Evolutionary conservation across 192 early-diverging fungal genomes (phyloP).

Genomic region (Podila verticillata): DNA sequence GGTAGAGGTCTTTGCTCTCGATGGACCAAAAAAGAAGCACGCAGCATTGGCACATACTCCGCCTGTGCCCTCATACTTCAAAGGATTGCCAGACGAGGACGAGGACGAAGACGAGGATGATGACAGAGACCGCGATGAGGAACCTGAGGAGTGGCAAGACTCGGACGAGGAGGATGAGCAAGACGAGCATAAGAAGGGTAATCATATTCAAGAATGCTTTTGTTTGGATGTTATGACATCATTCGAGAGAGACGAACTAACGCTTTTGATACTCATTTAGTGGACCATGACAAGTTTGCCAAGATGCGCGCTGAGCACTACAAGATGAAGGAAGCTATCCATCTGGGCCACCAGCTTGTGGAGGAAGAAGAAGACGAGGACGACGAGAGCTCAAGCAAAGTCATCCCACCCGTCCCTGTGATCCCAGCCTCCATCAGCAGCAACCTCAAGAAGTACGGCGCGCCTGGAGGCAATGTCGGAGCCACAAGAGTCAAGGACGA

Average conservation of each 20-base stretch:
- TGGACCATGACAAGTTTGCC: slow-evolving; percentile 78
- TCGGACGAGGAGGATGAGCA: slow-evolving; percentile 67
- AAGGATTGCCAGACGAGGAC: slow-evolving; percentile 50
- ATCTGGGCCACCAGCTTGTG: slow-evolving; percentile 58
- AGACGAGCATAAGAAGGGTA: slow-evolving; percentile 23
- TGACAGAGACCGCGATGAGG: slow-evolving; percentile 58
- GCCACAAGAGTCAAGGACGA: slow-evolving; percentile 5
- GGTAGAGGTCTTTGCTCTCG: slow-evolving; percentile 34
- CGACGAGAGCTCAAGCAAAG: neutral
- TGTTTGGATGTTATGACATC: neutral
- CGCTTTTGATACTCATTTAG: slow-evolving; percentile 5
- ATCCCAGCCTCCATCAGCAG: slow-evolving; percentile 8
- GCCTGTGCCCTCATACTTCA: slow-evolving; percentile 60
- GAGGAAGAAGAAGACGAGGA: slow-evolving; percentile 59
- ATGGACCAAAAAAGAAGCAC: slow-evolving; percentile 40
- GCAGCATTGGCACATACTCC: slow-evolving; percentile 59
- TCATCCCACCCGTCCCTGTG: neutral
- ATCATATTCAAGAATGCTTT: slow-evolving; percentile 7
- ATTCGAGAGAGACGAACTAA: neutral
- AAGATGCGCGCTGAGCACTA: slow-evolving; percentile 87
- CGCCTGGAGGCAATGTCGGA: neutral
- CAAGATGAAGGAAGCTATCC: slow-evolving; percentile 82
- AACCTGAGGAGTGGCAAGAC: slow-evolving; percentile 63
- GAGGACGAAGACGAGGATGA: slow-evolving; percentile 52
- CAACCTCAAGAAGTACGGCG: neutral